These are phyloP conservation scores for Pelargonium australe DNA, from an alignment of 441 rosid genomes.

Conservation along the genomic window DNA sequence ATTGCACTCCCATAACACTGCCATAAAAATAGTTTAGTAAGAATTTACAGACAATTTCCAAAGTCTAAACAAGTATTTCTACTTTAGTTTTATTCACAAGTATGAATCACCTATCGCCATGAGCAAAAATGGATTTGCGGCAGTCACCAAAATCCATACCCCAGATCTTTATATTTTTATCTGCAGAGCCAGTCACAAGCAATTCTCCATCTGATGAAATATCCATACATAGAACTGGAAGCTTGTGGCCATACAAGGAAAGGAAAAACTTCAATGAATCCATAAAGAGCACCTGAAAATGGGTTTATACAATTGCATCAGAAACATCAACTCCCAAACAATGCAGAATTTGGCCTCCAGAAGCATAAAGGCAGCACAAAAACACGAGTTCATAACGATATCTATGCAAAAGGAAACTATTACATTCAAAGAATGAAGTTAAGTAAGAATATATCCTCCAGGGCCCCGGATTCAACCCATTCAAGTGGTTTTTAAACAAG, in stretches of 20 bases:
- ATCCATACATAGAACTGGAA: slow-evolving; percentile 91
- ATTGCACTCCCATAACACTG: slow-evolving; percentile 91
- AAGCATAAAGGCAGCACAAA: slow-evolving; percentile 1
- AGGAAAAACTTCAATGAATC: slow-evolving; percentile 83
- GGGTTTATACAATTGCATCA: slow-evolving; percentile 11
- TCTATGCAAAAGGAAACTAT: background rate
- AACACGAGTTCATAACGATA: background rate
- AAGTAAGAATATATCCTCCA: background rate
- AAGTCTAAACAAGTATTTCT: slow-evolving; percentile 1
- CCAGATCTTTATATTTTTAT: slow-evolving; percentile 93
- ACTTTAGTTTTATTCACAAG: slow-evolving; percentile 14
- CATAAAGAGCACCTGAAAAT: slow-evolving; percentile 73
- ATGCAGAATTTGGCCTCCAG: background rate
- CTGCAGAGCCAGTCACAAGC: slow-evolving; percentile 90
- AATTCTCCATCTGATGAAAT: slow-evolving; percentile 93
- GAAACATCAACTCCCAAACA: background rate
- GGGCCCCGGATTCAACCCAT: background rate
- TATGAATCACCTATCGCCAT: slow-evolving; percentile 59
- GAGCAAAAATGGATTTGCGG: slow-evolving; percentile 94
- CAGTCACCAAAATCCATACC: slow-evolving; percentile 98
- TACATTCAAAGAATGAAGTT: background rate
- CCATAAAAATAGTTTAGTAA: slow-evolving; percentile 23
- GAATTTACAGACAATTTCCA: slow-evolving; percentile 10
- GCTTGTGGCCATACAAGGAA: slow-evolving; percentile 82
- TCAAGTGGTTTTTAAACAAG: background rate